Base-by-base conservation (phyloP, 805 yeast genomes). In the Lipomyces yamadae region DNA sequence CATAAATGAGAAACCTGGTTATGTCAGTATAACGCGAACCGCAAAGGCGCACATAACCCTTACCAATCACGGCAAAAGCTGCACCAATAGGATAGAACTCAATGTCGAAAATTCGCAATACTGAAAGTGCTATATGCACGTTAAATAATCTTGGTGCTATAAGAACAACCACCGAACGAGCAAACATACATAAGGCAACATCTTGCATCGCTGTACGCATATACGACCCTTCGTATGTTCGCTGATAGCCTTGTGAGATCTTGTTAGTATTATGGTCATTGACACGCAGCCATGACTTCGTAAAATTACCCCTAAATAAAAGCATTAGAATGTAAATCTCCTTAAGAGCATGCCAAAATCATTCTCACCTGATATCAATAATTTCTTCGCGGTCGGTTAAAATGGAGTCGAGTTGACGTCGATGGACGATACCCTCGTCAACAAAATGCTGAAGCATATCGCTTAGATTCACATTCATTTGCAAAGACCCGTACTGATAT, bases 151-250 rank as follows among this genome's bases (percentile, higher is more conserved):
- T 59, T n/a, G 10, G 54, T 37, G 58, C 54, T 2, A 30, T 54
- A 24, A 35, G 32, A 24, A 11, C 3, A 32, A n/a, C n/a, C n/a
- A 42, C 3, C n/a, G 13, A 18, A 13, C 15, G 13, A 30, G 24
- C 24, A 24, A 24, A 62, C 76, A 15, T 70, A 62, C 81, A 82
- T 72, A 91, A 88, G 10, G 92, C 83, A 35, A 91, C 76, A 62
- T 88, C 83, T 29, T 90, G 88, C 37, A 91, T 78, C 29, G 93
- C 89, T 0, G 93, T 85, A 61, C 96, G 77, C 33, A 88, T 81
- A 74, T 91, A 90, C 1, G 96, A 93, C 0, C 96, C 96, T 74
- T 90, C 95, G 73, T 89, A 90, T 0, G 96, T 90, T 64, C 96
- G 77, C 76, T 90, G 95, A 72, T 42, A 15, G 48, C n/a, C 24